phyloP scores from a whole-genome alignment of 2,329 filamentous ascomycete species.

The Cordyceps farinosa region DNA sequence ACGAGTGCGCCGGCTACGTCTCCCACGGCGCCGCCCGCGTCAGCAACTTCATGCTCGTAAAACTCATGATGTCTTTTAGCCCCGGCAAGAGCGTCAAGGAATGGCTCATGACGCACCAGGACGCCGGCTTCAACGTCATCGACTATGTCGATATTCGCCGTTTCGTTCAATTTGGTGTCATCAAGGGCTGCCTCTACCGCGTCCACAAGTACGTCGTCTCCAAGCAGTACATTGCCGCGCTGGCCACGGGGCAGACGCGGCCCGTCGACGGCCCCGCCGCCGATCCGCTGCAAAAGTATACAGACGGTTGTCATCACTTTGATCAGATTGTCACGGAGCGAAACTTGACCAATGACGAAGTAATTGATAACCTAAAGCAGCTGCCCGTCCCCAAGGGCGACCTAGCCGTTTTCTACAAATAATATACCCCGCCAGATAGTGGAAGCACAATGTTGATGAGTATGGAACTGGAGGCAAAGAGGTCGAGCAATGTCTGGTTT shows the following conservation, averaged over 20 bases:
- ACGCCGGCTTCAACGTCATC: constrained; percentile 61
- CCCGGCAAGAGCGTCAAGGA: constrained; percentile 82
- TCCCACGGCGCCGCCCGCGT: constrained; percentile 47
- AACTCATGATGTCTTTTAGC: constrained; percentile 80
- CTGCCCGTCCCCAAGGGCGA: constrained; percentile 51
- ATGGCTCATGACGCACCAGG: constrained; percentile 75
- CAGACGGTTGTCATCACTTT: constrained; percentile 72
- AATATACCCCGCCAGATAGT: constrained; percentile 18
- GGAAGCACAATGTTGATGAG: background rate
- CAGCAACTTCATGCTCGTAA: constrained; percentile 65
- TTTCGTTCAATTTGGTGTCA: constrained; percentile 91
- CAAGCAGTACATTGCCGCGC: constrained; percentile 55
- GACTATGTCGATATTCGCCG: constrained; percentile 80
- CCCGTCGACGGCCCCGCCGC: constrained; percentile 31
- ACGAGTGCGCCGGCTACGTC: constrained; percentile 86
- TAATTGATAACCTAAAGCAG: constrained; percentile 64
- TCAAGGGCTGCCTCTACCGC: constrained; percentile 90
- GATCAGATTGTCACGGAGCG: constrained; percentile 80
- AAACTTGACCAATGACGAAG: constrained; percentile 65
- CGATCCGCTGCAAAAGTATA: constrained; percentile 61
- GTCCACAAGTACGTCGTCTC: constrained; percentile 86
- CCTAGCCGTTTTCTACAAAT: constrained; percentile 52
- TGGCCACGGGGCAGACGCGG: constrained; percentile 52
- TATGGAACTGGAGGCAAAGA: background rate
- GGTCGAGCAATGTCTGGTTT: background rate